phyloP scores from a whole-genome alignment of 352 stramenopile species.

The Pythium plurisporium region DNA sequence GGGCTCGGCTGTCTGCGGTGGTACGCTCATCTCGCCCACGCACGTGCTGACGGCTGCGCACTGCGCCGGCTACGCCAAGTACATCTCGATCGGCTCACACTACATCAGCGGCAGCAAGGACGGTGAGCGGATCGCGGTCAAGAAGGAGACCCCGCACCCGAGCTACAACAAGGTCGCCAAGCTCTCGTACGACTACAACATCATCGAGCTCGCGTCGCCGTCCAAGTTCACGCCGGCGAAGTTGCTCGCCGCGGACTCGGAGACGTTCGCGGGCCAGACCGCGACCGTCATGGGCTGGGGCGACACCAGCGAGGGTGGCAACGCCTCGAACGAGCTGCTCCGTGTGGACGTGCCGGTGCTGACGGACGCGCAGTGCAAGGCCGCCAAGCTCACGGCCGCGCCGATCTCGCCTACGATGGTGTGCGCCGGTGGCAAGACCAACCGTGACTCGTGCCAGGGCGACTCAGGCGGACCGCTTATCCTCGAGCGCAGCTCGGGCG shows the following conservation, averaged over 20 bases:
- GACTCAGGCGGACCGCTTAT: constrained; percentile 55
- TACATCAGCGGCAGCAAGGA: constrained; percentile 39
- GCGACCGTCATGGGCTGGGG: constrained; percentile 27
- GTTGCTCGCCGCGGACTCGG: background rate
- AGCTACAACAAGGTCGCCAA: constrained; percentile 17
- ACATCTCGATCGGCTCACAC: constrained; percentile 53
- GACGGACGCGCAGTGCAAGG: constrained; percentile 36
- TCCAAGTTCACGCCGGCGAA: constrained; percentile 3
- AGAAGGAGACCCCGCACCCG: constrained; percentile 6
- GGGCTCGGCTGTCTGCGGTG: constrained; percentile 25
- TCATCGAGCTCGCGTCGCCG: constrained; percentile 28
- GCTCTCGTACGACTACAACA: constrained; percentile 39
- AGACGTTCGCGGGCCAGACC: constrained; percentile 11
- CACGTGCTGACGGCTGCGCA: constrained; percentile 46
- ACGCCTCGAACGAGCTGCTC: constrained; percentile 26
- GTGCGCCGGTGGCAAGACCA: constrained; percentile 37
- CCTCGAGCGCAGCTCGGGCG: constrained; percentile 22
- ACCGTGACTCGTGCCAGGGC: constrained; percentile 49
- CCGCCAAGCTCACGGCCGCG: constrained; percentile 10
- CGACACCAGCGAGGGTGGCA: constrained; percentile 29
- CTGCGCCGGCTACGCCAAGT: constrained; percentile 40
- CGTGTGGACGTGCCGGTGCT: constrained; percentile 38
- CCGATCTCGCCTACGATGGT: constrained; percentile 41
- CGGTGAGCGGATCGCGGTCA: constrained; percentile 12
- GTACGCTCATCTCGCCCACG: constrained; percentile 42